Base-by-base conservation (phyloP, 768 basidiomycete species). In the Podaxis pistillaris region DNA sequence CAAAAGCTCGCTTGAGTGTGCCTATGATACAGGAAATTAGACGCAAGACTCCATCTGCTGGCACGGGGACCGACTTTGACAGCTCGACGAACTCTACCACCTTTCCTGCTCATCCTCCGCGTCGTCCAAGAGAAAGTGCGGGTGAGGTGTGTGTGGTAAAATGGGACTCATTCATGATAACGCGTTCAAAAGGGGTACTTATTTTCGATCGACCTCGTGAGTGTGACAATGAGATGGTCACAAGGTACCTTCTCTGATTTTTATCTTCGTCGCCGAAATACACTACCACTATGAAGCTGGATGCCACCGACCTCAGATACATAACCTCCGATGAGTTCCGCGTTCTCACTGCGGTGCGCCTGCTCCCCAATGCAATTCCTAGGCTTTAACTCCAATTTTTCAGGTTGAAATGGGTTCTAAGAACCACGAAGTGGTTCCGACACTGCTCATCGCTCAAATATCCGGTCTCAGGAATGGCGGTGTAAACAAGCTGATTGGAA, bases 361-460 rank as follows among this genome's bases (percentile, higher is more conserved):
- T 54, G 58, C 3, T 41, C 19, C 26, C 55, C 40, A 24, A 28
- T 47, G 22, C 30, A 49, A 60, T 60, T 28, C 64, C 68, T 60
- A 26, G 56, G 53, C 24, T 33, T 44, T 37, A 37, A 30, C 28
- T 7, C n/a, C 52, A 59, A 46, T 9, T 0, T 33, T 2, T 57
- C 68, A 98, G 96, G 93, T 93, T 38, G 97, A 99, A 78, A 94
- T 96, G 83, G 97, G 96, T 19, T 95, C 93, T 3, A 97, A 97
- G 79, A 98, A 98, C 72, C 97, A 99, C 70, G 92, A 98, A 75
- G 84, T 97, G 40, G 96, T 99, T 13, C 97, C 97, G 2, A 88
- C 91, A 7, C 75, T 84, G 0, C 85, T 98, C 67, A 93, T 98
- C 65, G 88, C 90, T 3, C 94, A 96, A 74, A 90, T 98, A 47